These are phyloP conservation scores for Aspergillus neoniger DNA, from an alignment of 2,329 filamentous ascomycete species.

Conservation along the genomic window DNA sequence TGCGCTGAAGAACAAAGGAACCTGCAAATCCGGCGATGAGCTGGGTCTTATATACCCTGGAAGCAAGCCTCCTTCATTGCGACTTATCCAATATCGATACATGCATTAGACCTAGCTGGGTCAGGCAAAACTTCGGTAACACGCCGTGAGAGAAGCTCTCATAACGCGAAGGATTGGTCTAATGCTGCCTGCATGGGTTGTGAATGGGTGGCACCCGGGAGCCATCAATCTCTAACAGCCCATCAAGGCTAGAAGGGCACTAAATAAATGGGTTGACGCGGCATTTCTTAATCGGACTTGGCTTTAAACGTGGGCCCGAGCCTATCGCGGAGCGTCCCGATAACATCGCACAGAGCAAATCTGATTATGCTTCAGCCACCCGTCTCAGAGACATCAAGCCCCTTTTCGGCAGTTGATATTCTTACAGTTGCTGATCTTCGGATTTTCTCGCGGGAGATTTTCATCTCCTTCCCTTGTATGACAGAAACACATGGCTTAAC, in stretches of 20 bases:
- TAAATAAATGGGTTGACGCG: slow-evolving; percentile 1
- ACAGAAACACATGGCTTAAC: not conserved
- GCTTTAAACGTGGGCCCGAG: not conserved
- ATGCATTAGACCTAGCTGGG: not conserved
- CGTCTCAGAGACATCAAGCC: not conserved
- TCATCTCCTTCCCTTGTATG: not conserved
- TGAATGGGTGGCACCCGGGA: not conserved
- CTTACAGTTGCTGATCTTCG: not conserved
- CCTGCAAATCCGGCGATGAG: not conserved
- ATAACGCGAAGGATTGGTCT: not conserved
- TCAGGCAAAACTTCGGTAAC: not conserved
- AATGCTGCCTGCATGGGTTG: not conserved
- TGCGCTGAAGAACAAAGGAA: not conserved
- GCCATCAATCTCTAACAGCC: slow-evolving; percentile 7
- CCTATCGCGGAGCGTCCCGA: not conserved
- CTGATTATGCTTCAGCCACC: not conserved
- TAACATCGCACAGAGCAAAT: not conserved
- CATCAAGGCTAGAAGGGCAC: not conserved
- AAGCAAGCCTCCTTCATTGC: not conserved
- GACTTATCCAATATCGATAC: not conserved
- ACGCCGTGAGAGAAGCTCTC: not conserved
- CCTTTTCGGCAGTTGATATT: not conserved
- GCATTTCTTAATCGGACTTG: slow-evolving; percentile 13
- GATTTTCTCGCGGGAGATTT: not conserved
- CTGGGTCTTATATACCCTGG: not conserved